Percentiles rank a stretch among this genome's conserved stretches.
Conservation (phyloP, 1,284 basidiomycete species). For the Hymenochaete sp. region DNA sequence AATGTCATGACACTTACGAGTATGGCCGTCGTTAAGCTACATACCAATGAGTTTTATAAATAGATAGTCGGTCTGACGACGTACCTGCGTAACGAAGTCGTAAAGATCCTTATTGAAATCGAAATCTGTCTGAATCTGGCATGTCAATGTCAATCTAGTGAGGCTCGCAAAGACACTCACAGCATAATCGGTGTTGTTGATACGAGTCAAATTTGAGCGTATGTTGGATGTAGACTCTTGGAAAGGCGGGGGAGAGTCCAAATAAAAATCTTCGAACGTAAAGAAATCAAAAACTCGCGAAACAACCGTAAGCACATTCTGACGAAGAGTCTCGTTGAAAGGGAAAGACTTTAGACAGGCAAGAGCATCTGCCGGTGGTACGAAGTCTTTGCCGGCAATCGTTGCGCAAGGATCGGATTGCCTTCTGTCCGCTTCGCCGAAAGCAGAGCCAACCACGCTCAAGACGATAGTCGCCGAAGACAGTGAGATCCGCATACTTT, state of each 20-base stretch:
- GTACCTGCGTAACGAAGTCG: conserved; percentile 44
- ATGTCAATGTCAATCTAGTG: neutral
- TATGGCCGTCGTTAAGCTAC: conserved; percentile 62
- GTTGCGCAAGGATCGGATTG: conserved; percentile 13
- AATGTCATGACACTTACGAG: conserved; percentile 32
- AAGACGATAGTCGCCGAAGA: no score
- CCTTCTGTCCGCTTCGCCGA: no score
- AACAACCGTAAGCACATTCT: conserved; percentile 48
- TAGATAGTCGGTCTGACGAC: no score
- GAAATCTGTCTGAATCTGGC: conserved; percentile 40
- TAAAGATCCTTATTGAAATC: conserved; percentile 55
- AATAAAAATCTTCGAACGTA: conserved; percentile 56
- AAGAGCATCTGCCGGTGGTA: conserved; percentile 14
- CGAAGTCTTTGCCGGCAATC: conserved; percentile 15
- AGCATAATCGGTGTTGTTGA: conserved; percentile 40
- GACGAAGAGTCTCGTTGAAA: conserved; percentile 53
- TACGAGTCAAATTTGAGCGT: conserved; percentile 36
- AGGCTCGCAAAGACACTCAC: conserved; percentile 8
- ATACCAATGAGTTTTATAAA: no score
- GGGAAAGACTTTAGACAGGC: conserved; percentile 32
- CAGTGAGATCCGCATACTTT: no score
- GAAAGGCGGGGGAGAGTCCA: conserved; percentile 51
- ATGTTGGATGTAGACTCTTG: conserved; percentile 54
- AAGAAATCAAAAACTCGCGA: conserved; percentile 54
- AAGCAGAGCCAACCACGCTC: no score